These are phyloP conservation scores for Xanthoconium purpureum DNA, from an alignment of 768 basidiomycete species.

Conservation along the genomic window DNA sequence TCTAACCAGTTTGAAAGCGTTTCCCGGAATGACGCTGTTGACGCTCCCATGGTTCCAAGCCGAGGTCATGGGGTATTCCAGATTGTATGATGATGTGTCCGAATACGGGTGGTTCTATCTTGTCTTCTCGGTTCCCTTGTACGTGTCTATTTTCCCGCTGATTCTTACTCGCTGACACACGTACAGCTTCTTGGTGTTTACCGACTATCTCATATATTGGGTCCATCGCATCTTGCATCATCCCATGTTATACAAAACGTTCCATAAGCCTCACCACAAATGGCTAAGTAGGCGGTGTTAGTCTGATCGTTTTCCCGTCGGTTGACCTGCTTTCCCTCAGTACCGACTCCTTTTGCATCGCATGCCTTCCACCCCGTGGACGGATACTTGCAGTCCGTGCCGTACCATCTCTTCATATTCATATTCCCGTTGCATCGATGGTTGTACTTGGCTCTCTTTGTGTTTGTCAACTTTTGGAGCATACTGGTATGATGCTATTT, in stretches of 20 bases:
- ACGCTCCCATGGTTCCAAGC: slow-evolving; percentile 94
- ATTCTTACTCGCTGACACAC: not conserved
- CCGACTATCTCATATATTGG: slow-evolving; percentile 96
- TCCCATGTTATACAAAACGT: slow-evolving; percentile 79
- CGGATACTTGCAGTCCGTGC: slow-evolving; percentile 90
- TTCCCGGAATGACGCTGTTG: slow-evolving; percentile 77
- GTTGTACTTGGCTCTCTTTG: slow-evolving; percentile 82
- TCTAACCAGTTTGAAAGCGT: slow-evolving; percentile 63
- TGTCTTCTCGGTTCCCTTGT: slow-evolving; percentile 66
- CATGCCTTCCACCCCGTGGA: slow-evolving; percentile 98
- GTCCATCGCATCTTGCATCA: slow-evolving; percentile 88
- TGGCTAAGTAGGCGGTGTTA: slow-evolving; percentile 74
- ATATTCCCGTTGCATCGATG: slow-evolving; percentile 87
- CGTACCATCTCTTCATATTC: slow-evolving; percentile 91
- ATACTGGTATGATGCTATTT: slow-evolving; percentile 62
- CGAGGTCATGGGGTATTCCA: slow-evolving; percentile 84
- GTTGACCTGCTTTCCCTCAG: slow-evolving; percentile 39
- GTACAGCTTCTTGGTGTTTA: slow-evolving; percentile 73
- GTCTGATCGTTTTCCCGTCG: not conserved
- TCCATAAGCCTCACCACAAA: slow-evolving; percentile 99
- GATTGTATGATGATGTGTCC: slow-evolving; percentile 71
- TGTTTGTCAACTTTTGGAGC: slow-evolving; percentile 90
- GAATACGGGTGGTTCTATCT: slow-evolving; percentile 80
- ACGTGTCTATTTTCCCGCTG: slow-evolving; percentile 25
- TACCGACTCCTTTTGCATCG: slow-evolving; percentile 96